phyloP scores from a whole-genome alignment of 108 stramenopile genomes.

The Seminavis robusta region DNA sequence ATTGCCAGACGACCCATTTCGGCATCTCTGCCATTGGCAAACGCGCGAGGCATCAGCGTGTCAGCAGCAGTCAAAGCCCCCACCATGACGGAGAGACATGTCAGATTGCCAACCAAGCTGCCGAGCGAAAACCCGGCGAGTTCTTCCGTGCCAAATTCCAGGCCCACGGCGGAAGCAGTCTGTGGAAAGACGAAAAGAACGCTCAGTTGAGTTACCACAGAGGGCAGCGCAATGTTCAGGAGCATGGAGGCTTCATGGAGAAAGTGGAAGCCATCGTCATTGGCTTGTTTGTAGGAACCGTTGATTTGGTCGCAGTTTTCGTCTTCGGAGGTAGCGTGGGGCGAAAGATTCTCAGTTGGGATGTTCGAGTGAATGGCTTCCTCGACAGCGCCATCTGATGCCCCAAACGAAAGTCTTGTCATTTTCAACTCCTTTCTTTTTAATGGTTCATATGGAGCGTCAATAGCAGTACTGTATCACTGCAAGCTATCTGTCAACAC shows the following conservation, averaged over 20 bases:
- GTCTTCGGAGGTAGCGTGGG: too few relatives aligned
- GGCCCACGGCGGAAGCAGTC: constrained; percentile 40
- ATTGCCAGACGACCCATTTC: constrained; percentile 43
- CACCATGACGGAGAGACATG: constrained; percentile 37
- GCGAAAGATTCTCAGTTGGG: too few relatives aligned
- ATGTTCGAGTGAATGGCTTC: too few relatives aligned
- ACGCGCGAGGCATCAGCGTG: constrained; percentile 46
- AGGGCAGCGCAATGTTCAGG: constrained; percentile 32
- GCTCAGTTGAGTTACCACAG: constrained; percentile 32
- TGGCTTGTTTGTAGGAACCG: background rate
- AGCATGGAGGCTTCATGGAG: constrained; percentile 25
- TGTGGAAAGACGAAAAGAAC: constrained; percentile 37
- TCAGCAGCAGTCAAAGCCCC: constrained; percentile 42
- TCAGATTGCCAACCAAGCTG: constrained; percentile 46
- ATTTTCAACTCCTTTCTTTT: too few relatives aligned
- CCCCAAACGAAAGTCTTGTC: too few relatives aligned
- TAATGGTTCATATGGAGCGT: too few relatives aligned
- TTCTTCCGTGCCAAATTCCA: constrained; percentile 31
- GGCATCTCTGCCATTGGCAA: constrained; percentile 19
- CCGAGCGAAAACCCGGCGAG: constrained; percentile 51
- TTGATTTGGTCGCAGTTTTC: too few relatives aligned
- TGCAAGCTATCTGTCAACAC: too few relatives aligned
- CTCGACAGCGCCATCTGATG: too few relatives aligned
- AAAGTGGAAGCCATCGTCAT: constrained; percentile 16
- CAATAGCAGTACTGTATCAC: too few relatives aligned